A percentile compares a stretch with the other conserved stretches of the same genome.
phyloP scores from a whole-genome alignment of 2,329 filamentous ascomycete species.

The Aspergillus sp. region DNA sequence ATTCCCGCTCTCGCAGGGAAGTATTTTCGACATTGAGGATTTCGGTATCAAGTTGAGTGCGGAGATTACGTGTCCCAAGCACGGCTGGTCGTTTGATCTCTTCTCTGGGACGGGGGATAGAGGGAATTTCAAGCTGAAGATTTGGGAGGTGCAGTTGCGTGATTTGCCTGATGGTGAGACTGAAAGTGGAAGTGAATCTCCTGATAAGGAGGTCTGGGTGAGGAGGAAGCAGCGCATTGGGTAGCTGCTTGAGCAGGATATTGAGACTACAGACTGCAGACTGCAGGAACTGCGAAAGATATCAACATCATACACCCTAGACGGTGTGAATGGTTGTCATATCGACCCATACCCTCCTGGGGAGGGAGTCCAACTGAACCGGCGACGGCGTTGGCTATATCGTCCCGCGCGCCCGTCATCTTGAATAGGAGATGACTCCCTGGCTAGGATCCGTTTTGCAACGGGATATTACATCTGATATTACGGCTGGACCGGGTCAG shows the following conservation, averaged over 20 bases:
- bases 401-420: no score
- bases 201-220: conserved; percentile 36
- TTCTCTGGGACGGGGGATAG: conserved; percentile 63
- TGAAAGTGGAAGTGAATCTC: background rate
- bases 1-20: conserved; percentile 64
- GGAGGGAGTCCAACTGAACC: no score
- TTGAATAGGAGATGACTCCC: no score
- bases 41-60: conserved; percentile 56
- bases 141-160: conserved; percentile 65
- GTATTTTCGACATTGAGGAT: conserved; percentile 70
- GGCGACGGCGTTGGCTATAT: no score
- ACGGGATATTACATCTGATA: no score
- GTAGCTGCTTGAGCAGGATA: conserved; percentile 4
- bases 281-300: no score
- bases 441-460: no score
- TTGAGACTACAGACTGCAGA: no score
- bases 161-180: conserved; percentile 10
- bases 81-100: conserved; percentile 71
- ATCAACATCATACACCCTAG: no score
- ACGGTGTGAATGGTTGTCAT: no score
- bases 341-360: no score
- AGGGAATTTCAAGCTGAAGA: conserved; percentile 59
- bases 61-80: conserved; percentile 66
- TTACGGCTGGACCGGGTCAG: no score
- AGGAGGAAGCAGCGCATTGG: conserved; percentile 35